These are phyloP conservation scores for Yamadazyma sp. DNA, from an alignment of 1,139 yeast species.

Conservation along the genomic window DNA sequence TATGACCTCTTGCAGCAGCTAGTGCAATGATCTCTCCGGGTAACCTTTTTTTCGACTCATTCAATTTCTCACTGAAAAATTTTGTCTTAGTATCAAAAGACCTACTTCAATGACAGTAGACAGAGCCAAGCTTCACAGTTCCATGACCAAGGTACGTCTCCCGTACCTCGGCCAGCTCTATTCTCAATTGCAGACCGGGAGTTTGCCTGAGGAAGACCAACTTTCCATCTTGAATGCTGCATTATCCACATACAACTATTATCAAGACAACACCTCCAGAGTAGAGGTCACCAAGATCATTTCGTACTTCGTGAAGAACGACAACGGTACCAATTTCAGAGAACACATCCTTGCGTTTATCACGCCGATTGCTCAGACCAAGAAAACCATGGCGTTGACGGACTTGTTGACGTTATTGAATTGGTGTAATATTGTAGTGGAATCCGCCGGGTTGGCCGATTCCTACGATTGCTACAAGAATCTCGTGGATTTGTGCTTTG, in stretches of 20 bases:
- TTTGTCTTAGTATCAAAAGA: background rate
- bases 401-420: conserved; percentile 57
- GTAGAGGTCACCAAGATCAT: conserved; percentile 25
- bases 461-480: conserved; percentile 3
- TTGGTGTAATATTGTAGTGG: conserved; percentile 49
- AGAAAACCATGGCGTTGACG: conserved; percentile 44
- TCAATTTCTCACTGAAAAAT: conserved; percentile 2
- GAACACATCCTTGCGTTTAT: conserved; percentile 38
- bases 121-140: conserved; percentile 13
- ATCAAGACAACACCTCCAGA: conserved; percentile 52
- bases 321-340: conserved; percentile 6
- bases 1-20: too few species aligned
- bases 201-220: conserved; percentile 7
- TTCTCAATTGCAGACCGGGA: conserved; percentile 5
- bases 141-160: conserved; percentile 36
- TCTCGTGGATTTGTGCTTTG: conserved; percentile 9
- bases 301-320: conserved; percentile 2
- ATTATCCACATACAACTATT: conserved; percentile 49
- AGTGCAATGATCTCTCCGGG: conserved; percentile 1
- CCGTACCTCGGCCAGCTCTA: conserved; percentile 24
- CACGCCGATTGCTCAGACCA: conserved; percentile 25
- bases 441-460: conserved; percentile 1
- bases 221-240: conserved; percentile 27
- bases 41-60: background rate
- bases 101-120: conserved; percentile 9